Conservation (phyloP, 805 yeast species). For the Ogataea populi-albae region DNA sequence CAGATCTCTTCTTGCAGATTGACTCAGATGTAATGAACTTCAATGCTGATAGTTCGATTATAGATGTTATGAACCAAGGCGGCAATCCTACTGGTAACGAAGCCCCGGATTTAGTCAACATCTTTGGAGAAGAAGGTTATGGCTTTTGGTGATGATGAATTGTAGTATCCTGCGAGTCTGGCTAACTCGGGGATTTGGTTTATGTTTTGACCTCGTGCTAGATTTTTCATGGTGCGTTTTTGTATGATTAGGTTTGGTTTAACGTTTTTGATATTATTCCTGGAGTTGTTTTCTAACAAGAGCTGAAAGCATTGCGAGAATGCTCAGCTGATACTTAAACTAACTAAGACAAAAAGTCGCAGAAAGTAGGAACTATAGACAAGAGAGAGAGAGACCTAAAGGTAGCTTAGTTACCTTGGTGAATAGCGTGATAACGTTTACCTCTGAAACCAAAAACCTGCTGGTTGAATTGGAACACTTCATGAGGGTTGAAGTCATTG, state of each 20-base stretch:
- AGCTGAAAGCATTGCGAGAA: no score
- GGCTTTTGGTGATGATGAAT: slow-evolving; percentile 31
- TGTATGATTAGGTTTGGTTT: no score
- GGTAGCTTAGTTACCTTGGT: slow-evolving; percentile 16
- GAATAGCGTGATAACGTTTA: slow-evolving; percentile 88
- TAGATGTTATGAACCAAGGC: slow-evolving; percentile 12
- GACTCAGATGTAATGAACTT: slow-evolving; percentile 32
- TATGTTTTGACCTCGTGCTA: no score
- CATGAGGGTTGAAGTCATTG: slow-evolving; percentile 89
- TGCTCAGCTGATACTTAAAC: background rate
- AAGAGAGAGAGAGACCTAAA: background rate
- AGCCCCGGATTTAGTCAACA: slow-evolving; percentile 13
- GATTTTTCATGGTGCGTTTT: no score
- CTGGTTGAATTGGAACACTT: slow-evolving; percentile 89
- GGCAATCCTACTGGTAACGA: slow-evolving; percentile 3
- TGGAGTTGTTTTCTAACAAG: no score
- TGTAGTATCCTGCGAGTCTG: no score
- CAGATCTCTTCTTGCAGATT: slow-evolving; percentile 31
- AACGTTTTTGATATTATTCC: no score
- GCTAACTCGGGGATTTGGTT: no score
- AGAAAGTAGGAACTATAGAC: slow-evolving; percentile 3
- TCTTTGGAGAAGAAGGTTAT: slow-evolving; percentile 28
- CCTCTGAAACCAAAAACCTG: slow-evolving; percentile 91
- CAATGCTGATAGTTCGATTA: slow-evolving; percentile 14
- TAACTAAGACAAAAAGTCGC: background rate